These are phyloP conservation scores for Garcia nutans DNA, from an alignment of 345 rosid genomes.

Conservation along the genomic window DNA sequence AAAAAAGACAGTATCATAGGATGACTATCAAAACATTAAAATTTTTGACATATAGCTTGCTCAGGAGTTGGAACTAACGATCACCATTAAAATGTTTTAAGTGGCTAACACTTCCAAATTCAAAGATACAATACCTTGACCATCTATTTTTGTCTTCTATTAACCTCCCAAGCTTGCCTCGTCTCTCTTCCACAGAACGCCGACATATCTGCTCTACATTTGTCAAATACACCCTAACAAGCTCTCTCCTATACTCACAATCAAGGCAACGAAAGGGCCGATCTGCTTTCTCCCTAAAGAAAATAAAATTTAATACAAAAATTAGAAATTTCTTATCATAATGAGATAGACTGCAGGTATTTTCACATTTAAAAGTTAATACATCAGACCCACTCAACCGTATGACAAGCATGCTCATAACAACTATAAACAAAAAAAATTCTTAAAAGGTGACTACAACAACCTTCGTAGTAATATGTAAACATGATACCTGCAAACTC, in stretches of 20 bases:
- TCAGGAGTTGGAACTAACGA: not conserved
- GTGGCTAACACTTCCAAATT: not conserved
- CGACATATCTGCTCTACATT: conserved; percentile 86
- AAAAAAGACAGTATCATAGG: conserved; percentile 5
- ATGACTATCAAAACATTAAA: not conserved
- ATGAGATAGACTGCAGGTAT: not conserved
- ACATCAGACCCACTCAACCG: not conserved
- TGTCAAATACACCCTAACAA: conserved; percentile 82
- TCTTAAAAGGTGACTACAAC: not conserved
- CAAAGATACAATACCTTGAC: conserved; percentile 58
- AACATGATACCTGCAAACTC: not conserved
- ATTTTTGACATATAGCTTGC: not conserved
- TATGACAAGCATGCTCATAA: not conserved
- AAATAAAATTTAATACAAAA: not conserved
- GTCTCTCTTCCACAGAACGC: conserved; percentile 82
- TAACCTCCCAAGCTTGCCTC: conserved; percentile 63
- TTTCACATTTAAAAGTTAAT: not conserved
- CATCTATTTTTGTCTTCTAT: conserved; percentile 80
- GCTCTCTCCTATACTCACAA: conserved; percentile 81
- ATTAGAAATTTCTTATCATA: not conserved
- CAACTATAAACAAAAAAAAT: not conserved
- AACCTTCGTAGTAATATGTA: not conserved
- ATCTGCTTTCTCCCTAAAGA: conserved; percentile 78
- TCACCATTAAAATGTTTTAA: not conserved
- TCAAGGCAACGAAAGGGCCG: conserved; percentile 93